Conservation (phyloP, 805 yeast species). For the Suhomyces vadensis region DNA sequence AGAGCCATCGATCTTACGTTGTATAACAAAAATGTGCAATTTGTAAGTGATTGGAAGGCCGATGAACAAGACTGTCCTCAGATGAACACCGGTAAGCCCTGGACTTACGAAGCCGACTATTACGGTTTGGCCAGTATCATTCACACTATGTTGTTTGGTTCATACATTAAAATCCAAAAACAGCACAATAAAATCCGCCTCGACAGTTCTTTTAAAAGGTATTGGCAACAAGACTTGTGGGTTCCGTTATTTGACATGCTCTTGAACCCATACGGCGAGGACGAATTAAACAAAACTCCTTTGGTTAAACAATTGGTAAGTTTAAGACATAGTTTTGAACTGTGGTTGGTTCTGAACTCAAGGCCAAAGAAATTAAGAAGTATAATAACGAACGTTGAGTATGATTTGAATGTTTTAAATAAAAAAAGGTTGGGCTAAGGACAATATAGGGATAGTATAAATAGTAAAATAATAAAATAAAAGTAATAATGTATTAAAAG, state of each 20-base stretch:
- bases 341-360: conserved; percentile 35
- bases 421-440: conserved; percentile 12
- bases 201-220: conserved; percentile 56
- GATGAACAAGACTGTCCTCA: conserved; percentile 75
- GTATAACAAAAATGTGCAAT: conserved; percentile 49
- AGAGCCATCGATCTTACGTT: conserved; percentile 70
- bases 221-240: conserved; percentile 81
- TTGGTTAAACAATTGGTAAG: conserved; percentile 34
- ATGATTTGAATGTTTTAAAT: conserved; percentile 20
- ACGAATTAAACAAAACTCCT: conserved; percentile 34
- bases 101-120: conserved; percentile 83
- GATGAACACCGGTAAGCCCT: conserved; percentile 57
- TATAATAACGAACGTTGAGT: conserved; percentile 38
- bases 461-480: background rate
- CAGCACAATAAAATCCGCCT: conserved; percentile 26
- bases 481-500: too few relatives aligned
- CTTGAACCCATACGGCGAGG: conserved; percentile 53
- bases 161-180: conserved; percentile 47
- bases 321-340: conserved; percentile 41
- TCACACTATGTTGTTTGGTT: conserved; percentile 73
- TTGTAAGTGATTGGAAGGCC: conserved; percentile 58
- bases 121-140: conserved; percentile 76
- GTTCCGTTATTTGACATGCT: conserved; percentile 58
- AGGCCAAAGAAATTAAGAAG: conserved; percentile 25
- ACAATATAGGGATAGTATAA: background rate